phyloP scores from a whole-genome alignment of 768 basidiomycete genomes.

The Fistulinella prunicolor region DNA sequence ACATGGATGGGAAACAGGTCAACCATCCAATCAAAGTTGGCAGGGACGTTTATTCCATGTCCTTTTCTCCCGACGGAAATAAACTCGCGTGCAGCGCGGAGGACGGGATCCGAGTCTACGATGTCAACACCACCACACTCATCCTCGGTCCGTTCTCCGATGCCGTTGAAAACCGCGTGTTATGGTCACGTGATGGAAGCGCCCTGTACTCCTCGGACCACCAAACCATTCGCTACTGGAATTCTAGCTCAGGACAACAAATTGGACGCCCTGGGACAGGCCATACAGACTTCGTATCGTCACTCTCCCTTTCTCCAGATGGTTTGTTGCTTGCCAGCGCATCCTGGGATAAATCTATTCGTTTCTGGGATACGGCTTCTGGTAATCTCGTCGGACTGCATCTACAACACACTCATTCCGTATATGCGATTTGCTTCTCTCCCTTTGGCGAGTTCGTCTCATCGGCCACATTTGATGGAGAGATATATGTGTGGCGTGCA shows the following conservation, averaged over 20 bases:
- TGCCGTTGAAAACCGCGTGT: background rate
- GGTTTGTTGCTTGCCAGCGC: constrained; percentile 8
- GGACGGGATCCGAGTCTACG: background rate
- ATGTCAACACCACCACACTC: background rate
- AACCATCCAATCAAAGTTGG: background rate
- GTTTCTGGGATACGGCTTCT: constrained; percentile 9
- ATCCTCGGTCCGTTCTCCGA: background rate
- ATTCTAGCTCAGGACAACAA: background rate
- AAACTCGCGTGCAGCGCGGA: background rate
- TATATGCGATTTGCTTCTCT: background rate
- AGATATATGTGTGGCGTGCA: background rate
- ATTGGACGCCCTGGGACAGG: constrained; percentile 11
- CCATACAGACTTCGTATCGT: constrained; percentile 1
- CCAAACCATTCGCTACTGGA: constrained; percentile 9
- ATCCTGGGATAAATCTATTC: constrained; percentile 2
- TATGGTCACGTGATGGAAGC: constrained; percentile 15
- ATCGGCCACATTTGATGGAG: background rate
- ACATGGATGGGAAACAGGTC: background rate
- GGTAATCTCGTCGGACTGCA: background rate
- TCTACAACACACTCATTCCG: background rate
- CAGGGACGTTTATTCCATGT: background rate
- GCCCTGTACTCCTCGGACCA: background rate
- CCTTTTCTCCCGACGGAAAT: constrained; percentile 1
- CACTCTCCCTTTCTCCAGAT: background rate
- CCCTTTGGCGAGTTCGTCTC: background rate